Base-by-base conservation (phyloP, 2,329 filamentous ascomycete genomes). In the Coleophoma crateriformis region DNA sequence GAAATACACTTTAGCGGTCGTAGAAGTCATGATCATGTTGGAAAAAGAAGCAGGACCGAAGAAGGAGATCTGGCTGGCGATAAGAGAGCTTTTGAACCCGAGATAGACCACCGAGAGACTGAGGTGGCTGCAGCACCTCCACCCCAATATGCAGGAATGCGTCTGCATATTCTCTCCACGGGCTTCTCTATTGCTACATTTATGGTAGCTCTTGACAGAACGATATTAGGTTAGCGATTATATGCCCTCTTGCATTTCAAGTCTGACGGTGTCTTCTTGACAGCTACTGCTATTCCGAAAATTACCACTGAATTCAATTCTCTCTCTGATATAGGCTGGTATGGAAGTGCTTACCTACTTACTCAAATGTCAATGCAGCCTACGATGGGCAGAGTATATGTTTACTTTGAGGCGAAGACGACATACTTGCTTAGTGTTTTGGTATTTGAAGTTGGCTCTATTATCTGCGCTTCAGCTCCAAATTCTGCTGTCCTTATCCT, bases 251-350 rank as follows among this genome's bases (percentile, higher is more conserved):
- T 17, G 11, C 6, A 41, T 3, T 5, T 41, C 17, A 41, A 17
- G 6, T 22, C 39, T 41, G 39, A 41, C 15, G 19, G 7, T 17
- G 12, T 19, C 19, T 41, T 2, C 17, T 5, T 19, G 14, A 41
- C 32, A 47, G 61, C 61, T 6, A 66, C 63, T 20, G 68, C 68
- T 8, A 66, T 69, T 33, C 68, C 68, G 7, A 62, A 63, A 33
- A 69, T 70, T 33, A 69, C 65, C 2, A 49, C 53, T 14, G 59
- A 63, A 17, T 69, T 70, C 49, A 61, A 67, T 14, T 63, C 61
- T 27, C 58, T 66, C 13, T 52, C 61, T 35, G 61, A 68, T 50
- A 58, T 68, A 8, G 64, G 64, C 13, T 68, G 66, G 65, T 68
- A 68, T 52, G 58, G 56, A 35, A 59, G 61, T 15, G 60, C 63